Evolutionary conservation across 2,329 filamentous ascomycete species (phyloP).

Genomic region (Coniochaeta sp.): DNA sequence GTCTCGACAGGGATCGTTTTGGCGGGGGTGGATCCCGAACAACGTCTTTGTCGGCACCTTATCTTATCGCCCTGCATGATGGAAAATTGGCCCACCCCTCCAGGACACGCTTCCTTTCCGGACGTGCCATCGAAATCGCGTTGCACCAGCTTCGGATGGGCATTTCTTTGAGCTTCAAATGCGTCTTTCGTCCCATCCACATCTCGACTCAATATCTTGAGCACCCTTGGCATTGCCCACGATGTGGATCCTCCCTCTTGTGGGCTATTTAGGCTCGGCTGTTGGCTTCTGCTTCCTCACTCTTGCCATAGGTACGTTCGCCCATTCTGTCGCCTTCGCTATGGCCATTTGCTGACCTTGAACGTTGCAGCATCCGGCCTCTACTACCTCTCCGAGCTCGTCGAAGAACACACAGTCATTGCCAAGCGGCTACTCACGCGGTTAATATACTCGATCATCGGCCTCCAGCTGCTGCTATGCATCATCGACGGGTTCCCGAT

Average conservation of each 20-base stretch:
- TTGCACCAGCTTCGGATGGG: not conserved
- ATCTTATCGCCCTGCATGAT: not conserved
- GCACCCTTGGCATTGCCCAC: slow-evolving; percentile 17
- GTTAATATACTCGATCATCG: slow-evolving; percentile 78
- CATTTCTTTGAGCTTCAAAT: not conserved
- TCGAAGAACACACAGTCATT: slow-evolving; percentile 93
- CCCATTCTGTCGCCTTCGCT: not conserved
- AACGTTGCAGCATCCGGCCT: slow-evolving; percentile 70
- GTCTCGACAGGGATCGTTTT: not conserved
- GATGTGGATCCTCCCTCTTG: slow-evolving; percentile 93
- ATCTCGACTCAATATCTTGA: slow-evolving; percentile 1
- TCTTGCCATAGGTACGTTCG: slow-evolving; percentile 69
- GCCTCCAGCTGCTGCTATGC: slow-evolving; percentile 64
- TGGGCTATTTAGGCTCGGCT: slow-evolving; percentile 82
- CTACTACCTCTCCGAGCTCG: slow-evolving; percentile 95
- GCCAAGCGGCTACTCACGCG: slow-evolving; percentile 79
- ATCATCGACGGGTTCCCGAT: slow-evolving; percentile 82
- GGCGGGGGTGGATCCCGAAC: not conserved
- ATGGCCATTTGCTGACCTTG: slow-evolving; percentile 2
- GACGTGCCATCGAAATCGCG: not conserved
- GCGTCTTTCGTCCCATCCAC: not conserved
- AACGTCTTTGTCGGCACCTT: not conserved
- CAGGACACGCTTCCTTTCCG: not conserved
- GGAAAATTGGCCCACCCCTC: not conserved
- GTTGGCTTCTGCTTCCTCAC: slow-evolving; percentile 92